phyloP scores from a whole-genome alignment of 768 basidiomycete species.

The Lanmaoa rubissima region DNA sequence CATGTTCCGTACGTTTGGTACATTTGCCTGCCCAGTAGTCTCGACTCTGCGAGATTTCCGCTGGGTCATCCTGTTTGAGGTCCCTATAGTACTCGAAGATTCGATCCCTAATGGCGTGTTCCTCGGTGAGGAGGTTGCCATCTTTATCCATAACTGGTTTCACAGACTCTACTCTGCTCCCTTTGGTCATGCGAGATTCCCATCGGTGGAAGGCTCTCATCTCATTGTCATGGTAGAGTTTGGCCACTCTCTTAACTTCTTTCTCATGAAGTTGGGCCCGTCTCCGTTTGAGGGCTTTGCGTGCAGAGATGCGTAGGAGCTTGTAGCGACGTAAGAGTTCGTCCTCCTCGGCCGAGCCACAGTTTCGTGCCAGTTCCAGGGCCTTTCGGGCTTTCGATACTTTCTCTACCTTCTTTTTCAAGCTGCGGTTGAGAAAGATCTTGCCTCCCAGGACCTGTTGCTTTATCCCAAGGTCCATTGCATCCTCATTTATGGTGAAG shows the following conservation, averaged over 20 bases:
- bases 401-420: not conserved
- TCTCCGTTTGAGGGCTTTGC: not conserved
- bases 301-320: no score
- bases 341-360: not conserved
- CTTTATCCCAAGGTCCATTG: not conserved
- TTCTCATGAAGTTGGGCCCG: not conserved
- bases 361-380: not conserved
- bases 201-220: not conserved
- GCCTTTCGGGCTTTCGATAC: not conserved
- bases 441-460: not conserved
- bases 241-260: not conserved
- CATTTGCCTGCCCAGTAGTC: not conserved
- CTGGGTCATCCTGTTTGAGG: not conserved
- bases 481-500: not conserved
- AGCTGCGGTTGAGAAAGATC: not conserved
- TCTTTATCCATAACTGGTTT: not conserved
- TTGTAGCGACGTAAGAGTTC: not conserved
- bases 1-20: no score
- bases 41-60: not conserved
- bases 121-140: not conserved
- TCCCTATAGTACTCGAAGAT: not conserved
- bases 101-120: not conserved
- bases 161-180: not conserved
- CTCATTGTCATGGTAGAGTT: not conserved
- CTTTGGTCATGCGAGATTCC: not conserved